phyloP scores from a whole-genome alignment of 352 stramenopile species.

The Phytophthora ohioensis region DNA sequence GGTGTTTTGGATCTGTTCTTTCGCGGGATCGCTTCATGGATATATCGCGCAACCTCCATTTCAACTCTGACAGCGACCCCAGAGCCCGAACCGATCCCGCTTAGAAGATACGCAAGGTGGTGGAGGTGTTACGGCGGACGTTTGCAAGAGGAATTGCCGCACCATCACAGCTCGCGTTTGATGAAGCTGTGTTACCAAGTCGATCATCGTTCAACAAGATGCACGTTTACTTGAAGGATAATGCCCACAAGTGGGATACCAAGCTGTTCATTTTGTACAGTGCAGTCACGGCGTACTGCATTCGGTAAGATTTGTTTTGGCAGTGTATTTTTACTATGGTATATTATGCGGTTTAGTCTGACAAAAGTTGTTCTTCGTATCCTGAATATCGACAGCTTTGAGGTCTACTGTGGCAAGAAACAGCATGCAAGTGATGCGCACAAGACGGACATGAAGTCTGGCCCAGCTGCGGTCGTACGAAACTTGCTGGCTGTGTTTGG shows the following conservation, averaged over 20 bases:
- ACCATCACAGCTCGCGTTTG: constrained; percentile 14
- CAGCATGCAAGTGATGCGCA: neutral
- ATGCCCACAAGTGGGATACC: constrained; percentile 3
- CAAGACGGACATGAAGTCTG: neutral
- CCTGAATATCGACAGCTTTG: constrained; percentile 5
- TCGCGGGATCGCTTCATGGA: constrained; percentile 17
- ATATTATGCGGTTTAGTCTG: constrained; percentile 3
- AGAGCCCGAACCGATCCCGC: constrained; percentile 6
- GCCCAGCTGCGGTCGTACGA: constrained; percentile 10
- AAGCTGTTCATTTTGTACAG: constrained; percentile 9
- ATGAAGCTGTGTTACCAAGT: neutral
- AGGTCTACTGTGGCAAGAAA: constrained; percentile 5
- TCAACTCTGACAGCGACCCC: constrained; percentile 27
- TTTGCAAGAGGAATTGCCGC: constrained; percentile 27
- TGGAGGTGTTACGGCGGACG: constrained; percentile 20
- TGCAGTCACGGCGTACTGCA: neutral
- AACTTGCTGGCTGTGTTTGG: constrained; percentile 23
- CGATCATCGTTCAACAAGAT: constrained; percentile 9
- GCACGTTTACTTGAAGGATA: constrained; percentile 3
- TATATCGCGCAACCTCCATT: constrained; percentile 25
- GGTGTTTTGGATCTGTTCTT: constrained; percentile 20
- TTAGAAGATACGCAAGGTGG: constrained; percentile 31
- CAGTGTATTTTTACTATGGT: neutral
- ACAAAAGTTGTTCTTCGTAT: neutral
- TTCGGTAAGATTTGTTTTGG: constrained; percentile 6